phyloP scores from a whole-genome alignment of 495 filamentous ascomycete genomes.

The Penicillium chermesinum region DNA sequence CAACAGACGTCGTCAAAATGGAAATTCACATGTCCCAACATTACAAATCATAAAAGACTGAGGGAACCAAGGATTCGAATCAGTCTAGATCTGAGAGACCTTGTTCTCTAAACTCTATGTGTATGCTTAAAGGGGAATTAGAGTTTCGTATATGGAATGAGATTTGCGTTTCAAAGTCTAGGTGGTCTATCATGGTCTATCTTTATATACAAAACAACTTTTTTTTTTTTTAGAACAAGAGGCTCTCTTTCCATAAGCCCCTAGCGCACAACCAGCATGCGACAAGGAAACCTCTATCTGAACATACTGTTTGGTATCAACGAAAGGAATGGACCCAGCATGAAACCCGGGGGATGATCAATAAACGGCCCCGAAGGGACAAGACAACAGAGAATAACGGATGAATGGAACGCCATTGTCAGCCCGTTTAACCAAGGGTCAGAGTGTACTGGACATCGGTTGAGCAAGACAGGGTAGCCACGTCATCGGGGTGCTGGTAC shows the following conservation, averaged over 20 bases:
- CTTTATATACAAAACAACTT: conserved; percentile 1
- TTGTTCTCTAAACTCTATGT: no score
- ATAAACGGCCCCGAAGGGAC: neutral
- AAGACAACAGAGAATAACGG: conserved; percentile 4
- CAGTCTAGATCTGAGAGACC: no score
- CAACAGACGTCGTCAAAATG: no score
- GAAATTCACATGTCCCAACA: no score
- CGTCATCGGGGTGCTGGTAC: conserved; percentile 34
- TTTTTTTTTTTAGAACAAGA: neutral
- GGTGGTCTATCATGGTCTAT: neutral
- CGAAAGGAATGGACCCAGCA: neutral
- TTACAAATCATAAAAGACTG: no score
- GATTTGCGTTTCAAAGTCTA: neutral
- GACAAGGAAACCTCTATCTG: neutral
- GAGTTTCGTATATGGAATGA: neutral
- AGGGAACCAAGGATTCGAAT: no score
- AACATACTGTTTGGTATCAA: neutral
- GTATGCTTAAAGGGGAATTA: no score
- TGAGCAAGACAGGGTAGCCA: conserved; percentile 28
- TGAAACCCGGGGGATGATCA: neutral
- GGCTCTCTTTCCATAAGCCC: neutral
- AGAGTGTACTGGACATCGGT: conserved; percentile 20
- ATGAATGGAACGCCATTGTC: neutral
- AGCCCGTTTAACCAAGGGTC: conserved; percentile 22
- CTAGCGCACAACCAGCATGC: conserved; percentile 2